Percentiles rank a stretch among this genome's conserved stretches.
These are phyloP conservation scores for Phytophthora sp. DNA, from an alignment of 352 stramenopile genomes.

Conservation along the genomic window DNA sequence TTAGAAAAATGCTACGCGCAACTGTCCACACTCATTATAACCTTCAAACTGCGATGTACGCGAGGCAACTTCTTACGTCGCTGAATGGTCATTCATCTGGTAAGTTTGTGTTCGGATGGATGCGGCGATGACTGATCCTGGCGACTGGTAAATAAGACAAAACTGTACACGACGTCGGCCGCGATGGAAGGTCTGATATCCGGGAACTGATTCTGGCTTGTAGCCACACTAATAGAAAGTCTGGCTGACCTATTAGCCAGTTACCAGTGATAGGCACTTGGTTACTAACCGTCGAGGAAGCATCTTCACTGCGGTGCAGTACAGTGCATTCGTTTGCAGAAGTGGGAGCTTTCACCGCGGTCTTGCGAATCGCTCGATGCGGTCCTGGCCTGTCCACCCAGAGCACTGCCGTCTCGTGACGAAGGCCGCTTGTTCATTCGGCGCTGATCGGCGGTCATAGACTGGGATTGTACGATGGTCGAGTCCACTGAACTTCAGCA, in stretches of 20 bases:
- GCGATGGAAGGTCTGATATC: background rate
- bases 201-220: background rate
- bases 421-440: slow-evolving; percentile 17
- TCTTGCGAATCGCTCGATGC: slow-evolving; percentile 10
- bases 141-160: background rate
- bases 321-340: background rate
- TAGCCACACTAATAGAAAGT: too few relatives aligned
- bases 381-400: slow-evolving; percentile 5
- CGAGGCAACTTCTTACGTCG: too few relatives aligned
- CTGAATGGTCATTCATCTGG: background rate
- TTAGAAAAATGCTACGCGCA: too few relatives aligned
- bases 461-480: background rate
- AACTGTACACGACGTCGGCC: background rate
- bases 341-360: background rate
- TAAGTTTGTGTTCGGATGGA: background rate
- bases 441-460: slow-evolving; percentile 28
- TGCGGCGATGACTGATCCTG: background rate
- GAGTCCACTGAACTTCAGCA: background rate
- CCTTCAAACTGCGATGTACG: too few relatives aligned
- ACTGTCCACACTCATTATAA: too few relatives aligned
- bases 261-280: too few relatives aligned
- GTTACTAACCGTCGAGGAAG: background rate
- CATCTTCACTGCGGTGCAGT: background rate
- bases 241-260: too few relatives aligned
- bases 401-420: too few relatives aligned